Evolutionary conservation across 768 basidiomycete genomes (phyloP).

Genomic region (Coprinopsis strossmayeri): DNA sequence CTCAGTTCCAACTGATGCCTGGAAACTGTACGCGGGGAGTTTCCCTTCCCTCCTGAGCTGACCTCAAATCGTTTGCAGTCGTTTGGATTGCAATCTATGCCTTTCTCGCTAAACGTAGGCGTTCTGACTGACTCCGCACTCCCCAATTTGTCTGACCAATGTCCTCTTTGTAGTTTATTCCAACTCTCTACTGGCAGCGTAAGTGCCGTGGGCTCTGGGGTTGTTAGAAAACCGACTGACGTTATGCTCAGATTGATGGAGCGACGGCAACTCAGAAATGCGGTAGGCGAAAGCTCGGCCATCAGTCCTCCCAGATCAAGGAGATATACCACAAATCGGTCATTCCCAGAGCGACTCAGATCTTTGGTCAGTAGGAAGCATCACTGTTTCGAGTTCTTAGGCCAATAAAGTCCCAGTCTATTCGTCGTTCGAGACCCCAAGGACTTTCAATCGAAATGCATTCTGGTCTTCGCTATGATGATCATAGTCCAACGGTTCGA

Average conservation of each 20-base stretch:
- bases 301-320: not conserved
- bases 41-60: not conserved
- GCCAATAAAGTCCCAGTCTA: no score
- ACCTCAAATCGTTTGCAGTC: slow-evolving; percentile 12
- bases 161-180: slow-evolving; percentile 17
- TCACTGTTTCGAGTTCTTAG: no score
- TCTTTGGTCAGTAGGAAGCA: no score
- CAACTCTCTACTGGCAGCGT: slow-evolving; percentile 21
- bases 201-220: slow-evolving; percentile 3
- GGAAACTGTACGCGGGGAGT: slow-evolving; percentile 16
- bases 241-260: not conserved
- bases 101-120: slow-evolving; percentile 24
- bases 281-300: not conserved
- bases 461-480: no score
- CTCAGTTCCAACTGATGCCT: slow-evolving; percentile 18
- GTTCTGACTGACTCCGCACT: not conserved
- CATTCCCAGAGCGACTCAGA: not conserved
- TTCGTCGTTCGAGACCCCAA: no score
- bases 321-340: not conserved
- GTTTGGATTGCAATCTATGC: slow-evolving; percentile 26
- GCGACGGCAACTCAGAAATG: not conserved
- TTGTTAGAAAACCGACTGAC: not conserved
- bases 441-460: no score
- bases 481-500: no score
- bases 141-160: not conserved